phyloP scores from a whole-genome alignment of 164 flowering plant species.

The Liriodendron chinense region DNA sequence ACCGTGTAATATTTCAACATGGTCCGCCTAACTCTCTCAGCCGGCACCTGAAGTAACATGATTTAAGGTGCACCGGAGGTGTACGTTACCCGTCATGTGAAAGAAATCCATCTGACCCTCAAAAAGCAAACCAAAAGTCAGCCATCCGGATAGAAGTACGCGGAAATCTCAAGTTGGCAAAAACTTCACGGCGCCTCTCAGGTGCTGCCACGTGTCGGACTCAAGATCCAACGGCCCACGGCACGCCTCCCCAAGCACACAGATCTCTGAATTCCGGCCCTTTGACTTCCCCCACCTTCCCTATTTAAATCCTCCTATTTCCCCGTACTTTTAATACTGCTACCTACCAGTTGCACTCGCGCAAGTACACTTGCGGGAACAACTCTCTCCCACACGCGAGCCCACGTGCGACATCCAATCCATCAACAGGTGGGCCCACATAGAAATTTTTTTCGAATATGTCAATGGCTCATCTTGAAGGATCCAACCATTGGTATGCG shows the following conservation, averaged over 20 bases:
- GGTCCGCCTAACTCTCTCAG: no score
- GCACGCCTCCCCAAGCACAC: slow-evolving; percentile 2
- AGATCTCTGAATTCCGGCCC: not conserved
- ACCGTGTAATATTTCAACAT: no score
- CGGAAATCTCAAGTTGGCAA: slow-evolving; percentile 2
- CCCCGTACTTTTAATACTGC: not conserved
- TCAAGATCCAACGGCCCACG: not conserved
- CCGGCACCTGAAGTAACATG: no score
- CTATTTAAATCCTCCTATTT: not conserved
- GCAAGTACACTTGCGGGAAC: no score
- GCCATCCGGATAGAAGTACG: not conserved
- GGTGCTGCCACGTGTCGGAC: not conserved
- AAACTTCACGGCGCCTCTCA: not conserved
- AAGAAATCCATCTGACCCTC: not conserved
- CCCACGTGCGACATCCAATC: no score
- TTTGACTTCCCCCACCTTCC: not conserved
- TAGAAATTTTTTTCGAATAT: no score
- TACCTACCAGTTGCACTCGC: no score
- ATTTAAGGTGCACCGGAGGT: not conserved
- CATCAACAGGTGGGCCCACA: no score
- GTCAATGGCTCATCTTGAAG: no score
- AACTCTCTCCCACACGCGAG: no score
- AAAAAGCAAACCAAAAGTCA: not conserved
- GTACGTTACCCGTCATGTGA: not conserved
- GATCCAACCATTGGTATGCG: no score